These are phyloP conservation scores for Buddleja alternifolia DNA, from an alignment of 257 asterid genomes.

Conservation along the genomic window DNA sequence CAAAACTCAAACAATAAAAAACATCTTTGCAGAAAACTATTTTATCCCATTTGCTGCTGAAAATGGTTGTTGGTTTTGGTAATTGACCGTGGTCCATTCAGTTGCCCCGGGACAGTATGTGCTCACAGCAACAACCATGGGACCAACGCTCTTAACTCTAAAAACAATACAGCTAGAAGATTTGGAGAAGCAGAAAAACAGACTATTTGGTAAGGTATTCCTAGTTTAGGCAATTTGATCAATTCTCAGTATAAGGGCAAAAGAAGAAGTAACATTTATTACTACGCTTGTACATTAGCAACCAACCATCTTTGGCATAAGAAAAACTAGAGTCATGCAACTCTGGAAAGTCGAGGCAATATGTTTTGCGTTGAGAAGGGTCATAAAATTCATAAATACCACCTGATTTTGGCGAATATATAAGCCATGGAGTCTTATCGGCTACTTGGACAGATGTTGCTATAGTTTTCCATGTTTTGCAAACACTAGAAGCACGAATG, in stretches of 20 bases:
- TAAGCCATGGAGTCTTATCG: slow-evolving; percentile 77
- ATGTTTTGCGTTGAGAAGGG: slow-evolving; percentile 61
- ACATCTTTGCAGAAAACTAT: slow-evolving; percentile 66
- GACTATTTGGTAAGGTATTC: slow-evolving; percentile 60
- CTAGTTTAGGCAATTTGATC: slow-evolving; percentile 66
- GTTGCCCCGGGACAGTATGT: slow-evolving; percentile 78
- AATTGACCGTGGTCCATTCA: slow-evolving; percentile 61
- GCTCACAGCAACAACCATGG: slow-evolving; percentile 62
- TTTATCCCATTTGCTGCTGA: slow-evolving; percentile 78
- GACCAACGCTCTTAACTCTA: slow-evolving; percentile 67
- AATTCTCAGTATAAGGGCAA: slow-evolving; percentile 68
- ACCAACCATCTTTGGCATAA: slow-evolving; percentile 83
- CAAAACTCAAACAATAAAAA: slow-evolving; percentile 74
- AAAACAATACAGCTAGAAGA: slow-evolving; percentile 68
- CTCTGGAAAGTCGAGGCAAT: slow-evolving; percentile 77
- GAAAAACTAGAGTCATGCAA: slow-evolving; percentile 63
- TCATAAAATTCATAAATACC: slow-evolving; percentile 78
- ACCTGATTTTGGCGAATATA: slow-evolving; percentile 71
- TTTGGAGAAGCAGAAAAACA: slow-evolving; percentile 82
- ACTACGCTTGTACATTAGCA: slow-evolving; percentile 68
- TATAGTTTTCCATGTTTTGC: slow-evolving; percentile 68
- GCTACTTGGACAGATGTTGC: slow-evolving; percentile 64
- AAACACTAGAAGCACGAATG: slow-evolving; percentile 80
- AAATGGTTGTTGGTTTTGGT: slow-evolving; percentile 74
- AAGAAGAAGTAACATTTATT: slow-evolving; percentile 58